Evolutionary conservation across 192 early-diverging fungal species (phyloP).

Genomic region (Backusella sp.): DNA sequence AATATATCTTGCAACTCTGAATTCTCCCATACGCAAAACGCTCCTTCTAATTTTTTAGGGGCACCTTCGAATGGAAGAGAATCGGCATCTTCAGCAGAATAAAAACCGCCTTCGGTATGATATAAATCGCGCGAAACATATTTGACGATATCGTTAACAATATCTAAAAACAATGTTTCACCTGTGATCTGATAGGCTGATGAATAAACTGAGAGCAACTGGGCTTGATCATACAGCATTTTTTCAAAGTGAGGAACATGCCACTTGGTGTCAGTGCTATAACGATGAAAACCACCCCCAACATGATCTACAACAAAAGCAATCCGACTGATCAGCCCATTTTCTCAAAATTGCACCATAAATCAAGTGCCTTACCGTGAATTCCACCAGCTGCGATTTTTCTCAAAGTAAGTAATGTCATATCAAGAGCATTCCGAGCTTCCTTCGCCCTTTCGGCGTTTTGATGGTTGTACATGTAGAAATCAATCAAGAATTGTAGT

Average conservation of each 20-base stretch:
- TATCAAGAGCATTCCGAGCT: slow-evolving; percentile 34
- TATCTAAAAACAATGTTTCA: slow-evolving; percentile 43
- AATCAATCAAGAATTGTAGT: slow-evolving; percentile 54
- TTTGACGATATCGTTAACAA: slow-evolving; percentile 49
- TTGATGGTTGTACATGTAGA: slow-evolving; percentile 29
- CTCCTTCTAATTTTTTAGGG: slow-evolving; percentile 56
- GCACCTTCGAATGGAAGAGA: slow-evolving; percentile 44
- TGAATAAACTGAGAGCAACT: slow-evolving; percentile 49
- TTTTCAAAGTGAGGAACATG: slow-evolving; percentile 73
- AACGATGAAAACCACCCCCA: slow-evolving; percentile 50
- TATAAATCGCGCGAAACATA: slow-evolving; percentile 55
- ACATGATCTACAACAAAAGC: slow-evolving; percentile 38
- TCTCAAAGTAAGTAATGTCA: slow-evolving; percentile 43
- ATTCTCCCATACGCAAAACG: slow-evolving; percentile 62
- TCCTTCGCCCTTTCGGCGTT: slow-evolving; percentile 4
- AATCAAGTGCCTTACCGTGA: slow-evolving; percentile 32
- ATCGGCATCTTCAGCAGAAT: slow-evolving; percentile 68
- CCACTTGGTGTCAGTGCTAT: slow-evolving; percentile 38
- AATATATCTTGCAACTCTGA: slow-evolving; percentile 45
- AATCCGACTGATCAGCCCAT: neutral
- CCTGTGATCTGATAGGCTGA: slow-evolving; percentile 47
- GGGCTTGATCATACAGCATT: slow-evolving; percentile 73
- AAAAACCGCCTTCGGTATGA: slow-evolving; percentile 52
- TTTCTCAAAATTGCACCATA: neutral
- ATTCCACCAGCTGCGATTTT: slow-evolving; percentile 45